phyloP scores from a whole-genome alignment of 1,284 basidiomycete species.

The Athelia psychrophila region DNA sequence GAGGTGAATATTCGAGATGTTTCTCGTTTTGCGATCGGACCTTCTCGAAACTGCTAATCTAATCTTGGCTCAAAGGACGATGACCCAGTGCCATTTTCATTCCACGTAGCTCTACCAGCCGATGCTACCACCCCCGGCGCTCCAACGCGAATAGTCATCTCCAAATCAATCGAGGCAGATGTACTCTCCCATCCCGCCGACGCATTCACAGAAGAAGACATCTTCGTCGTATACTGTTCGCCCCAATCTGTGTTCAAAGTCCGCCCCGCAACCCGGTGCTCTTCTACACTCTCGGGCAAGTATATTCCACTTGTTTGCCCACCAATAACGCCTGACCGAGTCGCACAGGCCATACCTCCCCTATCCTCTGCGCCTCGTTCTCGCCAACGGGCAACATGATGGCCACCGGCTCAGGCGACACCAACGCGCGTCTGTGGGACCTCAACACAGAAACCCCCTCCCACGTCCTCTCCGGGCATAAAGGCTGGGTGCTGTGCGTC shows the following conservation, averaged over 20 bases:
- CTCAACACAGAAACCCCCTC: constrained; percentile 92
- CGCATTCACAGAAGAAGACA: constrained; percentile 81
- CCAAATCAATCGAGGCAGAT: constrained; percentile 79
- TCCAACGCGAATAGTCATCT: constrained; percentile 75
- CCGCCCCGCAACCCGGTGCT: constrained; percentile 90
- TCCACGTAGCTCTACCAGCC: constrained; percentile 75
- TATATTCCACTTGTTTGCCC: constrained; percentile 9
- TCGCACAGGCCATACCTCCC: constrained; percentile 78
- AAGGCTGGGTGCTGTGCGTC: constrained; percentile 94
- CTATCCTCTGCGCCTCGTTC: constrained; percentile 94
- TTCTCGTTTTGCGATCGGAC: not conserved
- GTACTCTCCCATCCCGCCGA: constrained; percentile 70
- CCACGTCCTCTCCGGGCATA: constrained; percentile 85
- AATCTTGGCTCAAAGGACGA: constrained; percentile 53
- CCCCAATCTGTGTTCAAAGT: constrained; percentile 97
- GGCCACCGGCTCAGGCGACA: constrained; percentile 95
- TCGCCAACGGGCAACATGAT: constrained; percentile 90
- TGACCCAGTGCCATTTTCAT: constrained; percentile 87
- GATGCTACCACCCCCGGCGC: constrained; percentile 50
- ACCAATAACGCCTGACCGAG: constrained; percentile 6
- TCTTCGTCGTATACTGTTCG: constrained; percentile 84
- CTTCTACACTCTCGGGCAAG: constrained; percentile 84
- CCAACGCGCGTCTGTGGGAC: constrained; percentile 93
- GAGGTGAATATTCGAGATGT: constrained; percentile 46
- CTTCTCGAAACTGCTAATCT: not conserved